Base-by-base conservation (phyloP, 148 eudicot genomes). In the Rhododendron ovatum region DNA sequence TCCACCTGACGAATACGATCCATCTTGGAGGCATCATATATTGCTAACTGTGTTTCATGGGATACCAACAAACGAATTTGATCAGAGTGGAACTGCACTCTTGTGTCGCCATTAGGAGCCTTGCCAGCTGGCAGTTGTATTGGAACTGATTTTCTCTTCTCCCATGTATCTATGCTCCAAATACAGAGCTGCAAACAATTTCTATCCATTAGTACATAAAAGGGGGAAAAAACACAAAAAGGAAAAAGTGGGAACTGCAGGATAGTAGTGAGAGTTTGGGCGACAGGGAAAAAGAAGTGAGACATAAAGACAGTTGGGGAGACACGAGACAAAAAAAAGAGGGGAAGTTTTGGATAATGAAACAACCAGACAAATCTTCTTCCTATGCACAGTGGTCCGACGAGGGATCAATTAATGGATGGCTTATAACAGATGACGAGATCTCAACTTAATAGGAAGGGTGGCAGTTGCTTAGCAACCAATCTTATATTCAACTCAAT, bases 121-220 rank as follows among this genome's bases (percentile, higher is more conserved):
- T 93, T 94, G 26, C 98, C 98, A 84, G 93, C 93, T 26, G 96
- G 95, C 87, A 96, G 88, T 88, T 93, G 98, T 53, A 96, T 89
- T 14, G 92, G 91, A 50, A 93, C 91, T 41, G 91, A 77, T 79
- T 91, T 94, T 65, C 90, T 93, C 86, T 92, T 94, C 88, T 93
- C 98, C 98, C 98, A 94, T 5, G 93, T 84, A 85, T 94, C 97
- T 78, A 93, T 96, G 94, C 96, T 94, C 98, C 98, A 96, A 48
- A 91, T 82, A 87, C 93, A 94, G 43, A 96, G 91, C 98, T 96
- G 91, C 88, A 90, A 80, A 26, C 65, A 87, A 11, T 8, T 35
- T 30, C n/a, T 35, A 43, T 78, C 48, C n/a, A 78, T 78, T n/a
- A 78, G 81, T 78, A 45, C 30, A 63, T 63, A 63, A 15, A 24